phyloP scores from a whole-genome alignment of 2,329 filamentous ascomycete genomes.

The Penicillium freii region DNA sequence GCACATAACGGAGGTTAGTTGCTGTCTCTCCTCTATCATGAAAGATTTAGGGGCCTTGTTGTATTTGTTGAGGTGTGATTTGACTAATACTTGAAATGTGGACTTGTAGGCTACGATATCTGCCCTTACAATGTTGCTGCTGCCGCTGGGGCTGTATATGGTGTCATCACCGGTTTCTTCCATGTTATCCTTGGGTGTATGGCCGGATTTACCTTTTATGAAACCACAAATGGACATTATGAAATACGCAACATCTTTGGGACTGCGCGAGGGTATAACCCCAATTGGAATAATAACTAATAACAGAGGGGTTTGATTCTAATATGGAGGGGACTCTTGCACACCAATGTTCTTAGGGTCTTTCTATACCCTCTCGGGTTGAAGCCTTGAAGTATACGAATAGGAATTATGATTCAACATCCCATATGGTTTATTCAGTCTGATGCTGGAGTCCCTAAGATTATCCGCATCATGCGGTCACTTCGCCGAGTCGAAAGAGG shows the following conservation, averaged over 20 bases:
- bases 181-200: constrained; percentile 15
- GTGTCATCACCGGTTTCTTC: constrained; percentile 15
- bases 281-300: constrained; percentile 1
- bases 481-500: neutral
- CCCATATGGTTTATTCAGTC: neutral
- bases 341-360: neutral
- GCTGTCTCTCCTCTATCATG: neutral
- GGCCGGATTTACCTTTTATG: neutral
- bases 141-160: constrained; percentile 18
- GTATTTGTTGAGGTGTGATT: neutral
- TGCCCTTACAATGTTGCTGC: constrained; percentile 19
- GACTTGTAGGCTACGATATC: constrained; percentile 10
- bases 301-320: neutral
- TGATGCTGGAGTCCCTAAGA: neutral
- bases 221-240: constrained; percentile 13
- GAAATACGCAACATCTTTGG: constrained; percentile 13
- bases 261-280: constrained; percentile 10
- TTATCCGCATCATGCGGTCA: neutral
- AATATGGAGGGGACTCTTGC: neutral
- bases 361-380: neutral
- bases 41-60: neutral
- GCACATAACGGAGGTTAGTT: constrained; percentile 16
- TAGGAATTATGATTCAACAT: neutral
- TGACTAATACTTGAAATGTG: neutral
- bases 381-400: neutral